These are phyloP conservation scores for Cenococcum geophilum DNA, from an alignment of 495 filamentous ascomycete genomes.

Conservation along the genomic window DNA sequence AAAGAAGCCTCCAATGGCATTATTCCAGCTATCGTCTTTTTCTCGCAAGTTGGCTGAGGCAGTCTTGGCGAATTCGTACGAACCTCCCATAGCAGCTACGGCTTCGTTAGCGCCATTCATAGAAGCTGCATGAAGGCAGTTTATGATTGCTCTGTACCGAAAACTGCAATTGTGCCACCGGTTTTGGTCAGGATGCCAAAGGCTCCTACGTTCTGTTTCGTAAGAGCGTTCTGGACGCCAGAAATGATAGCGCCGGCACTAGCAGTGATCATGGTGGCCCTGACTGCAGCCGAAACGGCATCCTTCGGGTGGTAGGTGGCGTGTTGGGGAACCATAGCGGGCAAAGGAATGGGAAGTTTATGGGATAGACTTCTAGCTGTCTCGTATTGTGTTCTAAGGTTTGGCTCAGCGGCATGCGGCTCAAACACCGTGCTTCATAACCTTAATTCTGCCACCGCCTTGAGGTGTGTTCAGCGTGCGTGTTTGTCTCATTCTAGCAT, in stretches of 20 bases:
- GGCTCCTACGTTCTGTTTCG: slow-evolving; percentile 68
- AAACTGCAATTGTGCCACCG: slow-evolving; percentile 58
- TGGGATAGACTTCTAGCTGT: slow-evolving; percentile 6
- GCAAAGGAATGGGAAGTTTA: slow-evolving; percentile 5
- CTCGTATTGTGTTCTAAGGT: slow-evolving; percentile 4
- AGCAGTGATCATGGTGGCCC: slow-evolving; percentile 58
- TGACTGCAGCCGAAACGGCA: slow-evolving; percentile 61
- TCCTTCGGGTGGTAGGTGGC: slow-evolving; percentile 67
- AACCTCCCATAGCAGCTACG: slow-evolving; percentile 70
- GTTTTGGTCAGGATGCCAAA: slow-evolving; percentile 69
- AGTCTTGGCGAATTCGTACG: slow-evolving; percentile 67
- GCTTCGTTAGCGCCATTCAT: slow-evolving; percentile 16
- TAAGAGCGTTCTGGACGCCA: slow-evolving; percentile 77
- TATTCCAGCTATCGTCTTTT: slow-evolving; percentile 65
- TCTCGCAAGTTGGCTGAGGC: slow-evolving; percentile 73
- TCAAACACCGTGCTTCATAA: neutral
- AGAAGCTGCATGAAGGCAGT: neutral
- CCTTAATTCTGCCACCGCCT: slow-evolving; percentile 23
- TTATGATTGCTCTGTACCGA: slow-evolving; percentile 44
- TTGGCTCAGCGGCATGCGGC: neutral
- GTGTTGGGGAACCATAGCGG: slow-evolving; percentile 49
- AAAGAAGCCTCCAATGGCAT: slow-evolving; percentile 66
- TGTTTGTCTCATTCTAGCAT: neutral
- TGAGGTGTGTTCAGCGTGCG: neutral
- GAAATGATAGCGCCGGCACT: slow-evolving; percentile 63